These are phyloP conservation scores for Gastrolobium villosum DNA, from an alignment of 306 rosid species.

Conservation along the genomic window DNA sequence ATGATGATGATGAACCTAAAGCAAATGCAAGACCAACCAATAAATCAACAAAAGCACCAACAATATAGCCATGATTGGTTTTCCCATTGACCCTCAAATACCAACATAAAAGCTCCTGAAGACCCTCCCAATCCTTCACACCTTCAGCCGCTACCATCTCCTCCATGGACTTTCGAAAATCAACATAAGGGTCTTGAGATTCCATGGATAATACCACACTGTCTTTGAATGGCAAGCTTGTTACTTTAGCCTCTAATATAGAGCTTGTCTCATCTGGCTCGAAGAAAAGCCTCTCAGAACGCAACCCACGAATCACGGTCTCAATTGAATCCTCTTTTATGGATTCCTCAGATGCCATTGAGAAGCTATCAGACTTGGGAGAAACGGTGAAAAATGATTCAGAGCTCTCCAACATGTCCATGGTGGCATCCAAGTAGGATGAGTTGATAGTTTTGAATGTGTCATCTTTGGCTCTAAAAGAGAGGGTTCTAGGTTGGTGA, in stretches of 20 bases:
- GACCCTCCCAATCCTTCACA: conserved; percentile 73
- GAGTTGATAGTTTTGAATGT: conserved; percentile 69
- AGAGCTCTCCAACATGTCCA: conserved; percentile 31
- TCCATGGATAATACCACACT: conserved; percentile 75
- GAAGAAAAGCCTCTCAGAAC: conserved; percentile 79
- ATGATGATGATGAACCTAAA: neutral
- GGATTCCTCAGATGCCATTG: conserved; percentile 48
- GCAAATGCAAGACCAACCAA: conserved; percentile 62
- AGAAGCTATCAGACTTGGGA: conserved; percentile 53
- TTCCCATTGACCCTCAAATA: conserved; percentile 76
- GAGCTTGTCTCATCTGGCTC: conserved; percentile 74
- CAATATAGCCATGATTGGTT: conserved; percentile 67
- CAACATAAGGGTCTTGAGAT: conserved; percentile 76
- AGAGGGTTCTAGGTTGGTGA: conserved; percentile 82
- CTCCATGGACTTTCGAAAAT: conserved; percentile 87
- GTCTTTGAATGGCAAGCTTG: conserved; percentile 63
- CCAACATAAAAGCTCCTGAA: conserved; percentile 80
- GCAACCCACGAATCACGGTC: conserved; percentile 65
- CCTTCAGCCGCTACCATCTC: conserved; percentile 89
- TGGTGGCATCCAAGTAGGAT: conserved; percentile 56
- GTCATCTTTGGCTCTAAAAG: conserved; percentile 62
- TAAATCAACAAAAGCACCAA: conserved; percentile 88
- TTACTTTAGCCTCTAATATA: conserved; percentile 53
- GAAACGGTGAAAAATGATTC: conserved; percentile 58
- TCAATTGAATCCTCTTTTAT: conserved; percentile 54